Evolutionary conservation across 305 asterid species (phyloP), one percentile per base, ranked within the genome.

Genomic region (Fraxinus greggii): DNA sequence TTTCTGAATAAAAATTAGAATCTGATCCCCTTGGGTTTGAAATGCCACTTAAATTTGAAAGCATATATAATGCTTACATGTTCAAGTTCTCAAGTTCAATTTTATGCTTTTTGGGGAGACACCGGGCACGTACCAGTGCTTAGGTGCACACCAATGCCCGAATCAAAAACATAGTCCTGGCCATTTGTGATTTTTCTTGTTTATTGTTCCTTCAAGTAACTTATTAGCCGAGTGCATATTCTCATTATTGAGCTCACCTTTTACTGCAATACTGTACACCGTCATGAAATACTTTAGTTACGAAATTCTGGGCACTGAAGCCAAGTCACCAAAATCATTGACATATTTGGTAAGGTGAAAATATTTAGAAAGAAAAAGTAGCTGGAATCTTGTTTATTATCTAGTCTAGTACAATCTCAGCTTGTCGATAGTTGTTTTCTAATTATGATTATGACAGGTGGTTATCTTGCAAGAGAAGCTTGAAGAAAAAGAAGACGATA

Each of bases 401-500:
- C 1, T 19, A 51, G 63, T 51, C 65, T 51, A 4, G 23, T 51
- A n/a, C 63, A n/a, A 51, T 51, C 63, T 24, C n/a, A 17, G 63
- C 7, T 51, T 51, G 23, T 51, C 9, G 10, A 51, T 77, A 19
- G 38, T 59, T 51, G 54, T 75, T 81, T 72, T 6, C 2, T 74
- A 70, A 76, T 42, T 38, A 36, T 17, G 31, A 72, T 23, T 33
- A 63, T 85, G 59, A 78, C 89, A 94, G 97, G 97, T 89, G 84
- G 89, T 89, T 31, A 81, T 93, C 84, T 85, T 94, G 89, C 95
- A 96, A 96, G 98, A 92, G 86, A 94, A 90, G 82, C 83, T 96
- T 63, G 97, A 89, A 83, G 97, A 88, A 75, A 89, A 87, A 78
- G 98, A 96, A 6, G 92, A 81, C 0, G 95, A 90, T 81, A 94